These are phyloP conservation scores for Mortierella alpina DNA, from an alignment of 192 early-diverging fungal species.

Conservation along the genomic window DNA sequence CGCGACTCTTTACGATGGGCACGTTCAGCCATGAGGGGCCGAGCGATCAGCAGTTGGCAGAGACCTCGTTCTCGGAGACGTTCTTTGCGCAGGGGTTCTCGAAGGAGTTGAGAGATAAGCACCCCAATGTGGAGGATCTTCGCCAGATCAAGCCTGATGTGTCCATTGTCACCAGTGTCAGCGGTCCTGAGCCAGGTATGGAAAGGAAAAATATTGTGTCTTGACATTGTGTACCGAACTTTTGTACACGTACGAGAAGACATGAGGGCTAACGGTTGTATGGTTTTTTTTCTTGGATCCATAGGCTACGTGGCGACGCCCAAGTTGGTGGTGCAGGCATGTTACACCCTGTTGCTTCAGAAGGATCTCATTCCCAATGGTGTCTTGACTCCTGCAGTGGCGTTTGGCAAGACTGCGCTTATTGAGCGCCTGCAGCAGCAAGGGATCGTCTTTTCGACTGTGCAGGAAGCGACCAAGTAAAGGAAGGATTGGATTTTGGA, in stretches of 20 bases:
- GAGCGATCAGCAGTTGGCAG: constrained; percentile 61
- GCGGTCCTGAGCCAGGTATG: constrained; percentile 71
- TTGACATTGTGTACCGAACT: background rate
- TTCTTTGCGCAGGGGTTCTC: constrained; percentile 68
- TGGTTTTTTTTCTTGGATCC: background rate
- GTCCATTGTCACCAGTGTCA: constrained; percentile 62
- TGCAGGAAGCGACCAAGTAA: constrained; percentile 19
- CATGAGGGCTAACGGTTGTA: background rate
- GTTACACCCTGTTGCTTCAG: constrained; percentile 61
- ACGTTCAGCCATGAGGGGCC: constrained; percentile 68
- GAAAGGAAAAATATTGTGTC: background rate
- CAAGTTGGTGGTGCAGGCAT: constrained; percentile 64
- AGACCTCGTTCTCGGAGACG: constrained; percentile 63
- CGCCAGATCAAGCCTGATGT: constrained; percentile 51
- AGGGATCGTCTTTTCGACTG: constrained; percentile 60
- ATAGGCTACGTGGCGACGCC: constrained; percentile 72
- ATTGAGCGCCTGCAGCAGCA: constrained; percentile 59
- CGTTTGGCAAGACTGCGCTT: constrained; percentile 62
- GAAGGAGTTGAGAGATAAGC: constrained; percentile 27
- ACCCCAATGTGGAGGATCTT: constrained; percentile 20
- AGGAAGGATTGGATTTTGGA: background rate
- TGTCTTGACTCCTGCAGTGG: constrained; percentile 63
- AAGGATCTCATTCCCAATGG: constrained; percentile 58
- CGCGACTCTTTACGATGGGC: constrained; percentile 69
- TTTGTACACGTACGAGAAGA: background rate